A percentile compares a stretch with the other conserved stretches of the same genome.
Evolutionary conservation across 2,329 filamentous ascomycete genomes (phyloP).

Genomic region (Helminthosporium solani): DNA sequence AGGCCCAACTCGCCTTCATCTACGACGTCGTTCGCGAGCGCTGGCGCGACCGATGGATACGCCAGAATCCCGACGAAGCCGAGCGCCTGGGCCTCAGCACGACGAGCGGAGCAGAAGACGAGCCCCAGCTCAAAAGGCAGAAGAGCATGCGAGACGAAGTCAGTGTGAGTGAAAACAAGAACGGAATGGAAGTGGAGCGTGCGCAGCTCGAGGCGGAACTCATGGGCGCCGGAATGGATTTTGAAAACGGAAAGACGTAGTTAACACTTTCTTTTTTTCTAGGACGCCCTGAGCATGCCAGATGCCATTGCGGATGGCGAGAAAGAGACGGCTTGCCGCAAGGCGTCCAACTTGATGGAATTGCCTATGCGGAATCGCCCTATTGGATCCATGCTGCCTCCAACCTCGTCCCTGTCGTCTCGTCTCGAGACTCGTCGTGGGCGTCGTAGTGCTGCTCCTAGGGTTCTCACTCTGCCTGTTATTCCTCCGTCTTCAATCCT

Average conservation of each 20-base stretch:
- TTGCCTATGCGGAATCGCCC: too few species aligned
- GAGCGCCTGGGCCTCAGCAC: slow-evolving; percentile 22
- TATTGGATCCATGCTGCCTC: too few species aligned
- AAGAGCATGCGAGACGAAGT: slow-evolving; percentile 16
- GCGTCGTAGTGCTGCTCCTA: too few species aligned
- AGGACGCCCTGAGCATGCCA: too few species aligned
- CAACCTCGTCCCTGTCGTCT: too few species aligned
- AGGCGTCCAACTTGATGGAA: too few species aligned
- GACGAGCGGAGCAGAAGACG: slow-evolving; percentile 10
- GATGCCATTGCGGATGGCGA: too few species aligned
- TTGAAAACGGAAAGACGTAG: slow-evolving; percentile 31
- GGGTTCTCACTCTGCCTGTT: too few species aligned
- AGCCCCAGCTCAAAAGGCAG: slow-evolving; percentile 30
- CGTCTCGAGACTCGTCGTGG: too few species aligned
- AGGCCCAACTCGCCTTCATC: slow-evolving; percentile 80
- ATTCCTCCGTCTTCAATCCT: too few species aligned
- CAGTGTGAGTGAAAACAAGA: neutral
- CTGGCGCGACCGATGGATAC: slow-evolving; percentile 60
- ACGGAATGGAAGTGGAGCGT: slow-evolving; percentile 21
- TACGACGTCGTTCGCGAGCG: slow-evolving; percentile 80
- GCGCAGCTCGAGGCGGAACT: slow-evolving; percentile 39
- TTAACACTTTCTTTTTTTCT: slow-evolving; percentile 1
- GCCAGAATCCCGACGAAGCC: slow-evolving; percentile 30
- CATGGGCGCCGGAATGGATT: slow-evolving; percentile 28
- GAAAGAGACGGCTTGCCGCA: too few species aligned